phyloP scores from a whole-genome alignment of 2,329 filamentous ascomycete species.

The Xylariaceae sp. region DNA sequence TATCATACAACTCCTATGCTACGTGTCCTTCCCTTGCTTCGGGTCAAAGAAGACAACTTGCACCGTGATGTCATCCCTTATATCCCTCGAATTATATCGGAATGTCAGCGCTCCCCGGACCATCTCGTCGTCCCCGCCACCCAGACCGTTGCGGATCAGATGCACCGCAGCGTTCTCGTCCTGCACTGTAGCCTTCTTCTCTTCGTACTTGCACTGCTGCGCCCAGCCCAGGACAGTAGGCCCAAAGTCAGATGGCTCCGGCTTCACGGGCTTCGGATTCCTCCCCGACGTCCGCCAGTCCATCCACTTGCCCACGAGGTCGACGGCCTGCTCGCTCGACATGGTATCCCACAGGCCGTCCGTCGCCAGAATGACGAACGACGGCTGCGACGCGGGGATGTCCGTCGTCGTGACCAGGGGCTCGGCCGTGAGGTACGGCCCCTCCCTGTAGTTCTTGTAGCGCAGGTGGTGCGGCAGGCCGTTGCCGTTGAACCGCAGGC shows the following conservation, averaged over 20 bases:
- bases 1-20: constrained; percentile 1
- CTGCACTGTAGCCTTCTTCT: constrained; percentile 67
- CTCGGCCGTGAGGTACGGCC: constrained; percentile 65
- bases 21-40: background rate
- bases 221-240: constrained; percentile 20
- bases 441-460: constrained; percentile 43
- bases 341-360: constrained; percentile 66
- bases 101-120: constrained; percentile 69
- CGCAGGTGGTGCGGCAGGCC: constrained; percentile 32
- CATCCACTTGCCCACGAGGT: constrained; percentile 53
- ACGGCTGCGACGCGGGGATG: constrained; percentile 40
- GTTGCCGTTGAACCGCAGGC: constrained; percentile 43
- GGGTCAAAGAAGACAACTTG: constrained; percentile 76
- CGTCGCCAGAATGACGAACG: constrained; percentile 62
- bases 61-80: constrained; percentile 75
- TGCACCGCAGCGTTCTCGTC: constrained; percentile 81
- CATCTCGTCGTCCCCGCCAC: constrained; percentile 70
- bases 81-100: constrained; percentile 57
- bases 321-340: constrained; percentile 52
- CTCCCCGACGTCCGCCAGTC: constrained; percentile 24
- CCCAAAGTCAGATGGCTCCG: constrained; percentile 14
- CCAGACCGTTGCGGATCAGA: constrained; percentile 74
- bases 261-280: constrained; percentile 4
- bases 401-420: constrained; percentile 57
- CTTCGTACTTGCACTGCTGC: constrained; percentile 27